A percentile compares a stretch with the other conserved stretches of the same genome.
These are phyloP conservation scores for Fusarium sulawesiense DNA, from an alignment of 2,329 filamentous ascomycete genomes.

Conservation along the genomic window DNA sequence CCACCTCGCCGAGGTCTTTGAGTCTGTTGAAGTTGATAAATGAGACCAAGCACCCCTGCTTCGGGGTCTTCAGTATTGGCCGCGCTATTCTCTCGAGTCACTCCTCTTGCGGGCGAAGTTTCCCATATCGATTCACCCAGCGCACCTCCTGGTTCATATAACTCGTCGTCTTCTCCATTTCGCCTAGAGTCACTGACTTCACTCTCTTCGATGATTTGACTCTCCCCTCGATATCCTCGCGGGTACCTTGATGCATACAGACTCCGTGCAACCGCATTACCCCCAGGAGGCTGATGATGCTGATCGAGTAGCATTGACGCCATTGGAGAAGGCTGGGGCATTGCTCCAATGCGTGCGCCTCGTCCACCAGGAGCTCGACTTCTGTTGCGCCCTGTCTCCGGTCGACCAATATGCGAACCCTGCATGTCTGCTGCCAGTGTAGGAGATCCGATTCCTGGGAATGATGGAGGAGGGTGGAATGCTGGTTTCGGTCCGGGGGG, in stretches of 20 bases:
- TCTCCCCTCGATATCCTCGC: conserved; percentile 59
- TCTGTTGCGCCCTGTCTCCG: conserved; percentile 58
- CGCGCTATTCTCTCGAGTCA: conserved; percentile 65
- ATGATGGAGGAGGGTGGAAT: conserved; percentile 80
- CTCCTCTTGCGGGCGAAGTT: conserved; percentile 62
- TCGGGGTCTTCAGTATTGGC: conserved; percentile 60
- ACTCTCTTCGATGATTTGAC: conserved; percentile 67
- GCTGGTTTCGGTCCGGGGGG: conserved; percentile 63
- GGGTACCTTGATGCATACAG: conserved; percentile 59
- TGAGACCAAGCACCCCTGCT: conserved; percentile 66
- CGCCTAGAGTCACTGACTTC: conserved; percentile 54
- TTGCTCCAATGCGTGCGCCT: conserved; percentile 49
- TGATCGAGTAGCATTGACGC: conserved; percentile 79
- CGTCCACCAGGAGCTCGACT: conserved; percentile 54
- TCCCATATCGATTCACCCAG: conserved; percentile 72
- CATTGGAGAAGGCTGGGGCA: conserved; percentile 72
- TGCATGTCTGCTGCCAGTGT: conserved; percentile 68
- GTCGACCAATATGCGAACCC: conserved; percentile 58
- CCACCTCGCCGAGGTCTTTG: conserved; percentile 62
- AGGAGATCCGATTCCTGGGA: conserved; percentile 76
- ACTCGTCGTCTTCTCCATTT: conserved; percentile 64
- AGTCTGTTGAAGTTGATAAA: conserved; percentile 69
- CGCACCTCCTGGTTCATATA: conserved; percentile 63
- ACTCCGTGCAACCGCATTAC: conserved; percentile 59
- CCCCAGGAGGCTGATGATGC: conserved; percentile 74